These are phyloP conservation scores for Sporisorium iseilematis-ciliati DNA, from an alignment of 1,284 basidiomycete genomes.

Conservation along the genomic window DNA sequence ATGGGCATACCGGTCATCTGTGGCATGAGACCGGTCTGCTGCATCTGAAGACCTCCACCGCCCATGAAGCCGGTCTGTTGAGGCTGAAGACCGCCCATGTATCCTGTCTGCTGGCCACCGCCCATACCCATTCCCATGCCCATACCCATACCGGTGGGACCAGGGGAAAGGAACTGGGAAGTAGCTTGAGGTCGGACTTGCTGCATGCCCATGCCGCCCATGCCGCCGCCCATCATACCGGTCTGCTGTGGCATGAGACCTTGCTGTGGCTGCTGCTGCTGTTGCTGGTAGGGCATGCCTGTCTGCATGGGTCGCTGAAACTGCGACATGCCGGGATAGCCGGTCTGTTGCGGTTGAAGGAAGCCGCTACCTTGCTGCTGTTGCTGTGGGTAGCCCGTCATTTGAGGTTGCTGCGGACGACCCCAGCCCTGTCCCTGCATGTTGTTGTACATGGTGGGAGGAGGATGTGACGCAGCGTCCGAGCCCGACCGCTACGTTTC, in stretches of 20 bases:
- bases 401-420: slow-evolving; percentile 53
- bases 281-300: slow-evolving; percentile 41
- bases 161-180: slow-evolving; percentile 44
- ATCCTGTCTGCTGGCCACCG: slow-evolving; percentile 57
- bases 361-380: slow-evolving; percentile 55
- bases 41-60: slow-evolving; percentile 54
- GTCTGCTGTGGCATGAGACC: slow-evolving; percentile 42
- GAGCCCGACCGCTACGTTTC: slow-evolving; percentile 13
- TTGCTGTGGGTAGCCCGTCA: slow-evolving; percentile 58
- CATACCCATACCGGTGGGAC: slow-evolving; percentile 55
- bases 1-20: slow-evolving; percentile 69
- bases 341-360: slow-evolving; percentile 57
- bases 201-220: slow-evolving; percentile 45
- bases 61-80: slow-evolving; percentile 58
- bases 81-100: slow-evolving; percentile 55
- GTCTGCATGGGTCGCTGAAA: slow-evolving; percentile 59
- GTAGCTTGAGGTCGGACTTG: slow-evolving; percentile 35
- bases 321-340: slow-evolving; percentile 52
- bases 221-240: slow-evolving; percentile 44
- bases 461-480: slow-evolving; percentile 8
- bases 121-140: slow-evolving; percentile 40
- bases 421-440: slow-evolving; percentile 61
- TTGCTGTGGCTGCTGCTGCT: slow-evolving; percentile 42
- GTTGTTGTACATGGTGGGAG: slow-evolving; percentile 57
- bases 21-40: slow-evolving; percentile 65